Base-by-base conservation (phyloP, 1,284 basidiomycete species). In the Exobasidium rhododendri region DNA sequence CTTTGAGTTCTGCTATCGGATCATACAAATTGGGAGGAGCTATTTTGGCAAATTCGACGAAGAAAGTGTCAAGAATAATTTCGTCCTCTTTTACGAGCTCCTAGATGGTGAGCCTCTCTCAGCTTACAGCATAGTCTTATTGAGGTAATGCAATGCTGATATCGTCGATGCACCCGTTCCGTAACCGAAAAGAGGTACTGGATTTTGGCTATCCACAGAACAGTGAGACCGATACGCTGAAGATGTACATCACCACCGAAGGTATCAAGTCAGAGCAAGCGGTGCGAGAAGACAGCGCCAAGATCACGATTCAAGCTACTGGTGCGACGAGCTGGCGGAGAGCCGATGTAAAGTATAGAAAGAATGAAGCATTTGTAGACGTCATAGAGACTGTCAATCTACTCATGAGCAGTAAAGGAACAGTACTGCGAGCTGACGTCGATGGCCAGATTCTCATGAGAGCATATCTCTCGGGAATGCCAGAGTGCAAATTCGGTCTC, bases 131-230 rank as follows among this genome's bases (percentile, higher is more conserved):
- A 22, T 29, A 2, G 31, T 24, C 3, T 7, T n/a, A 11, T 7
- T 22, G 5, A 2, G n/a, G n/a, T n/a, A n/a, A n/a, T 22, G 45
- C 44, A n/a, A 20, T 45, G n/a, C n/a, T n/a, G n/a, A n/a, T n/a
- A n/a, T n/a, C n/a, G n/a, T n/a, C n/a, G n/a, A n/a, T n/a, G n/a
- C n/a, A n/a, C n/a, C n/a, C n/a, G n/a, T n/a, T n/a, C n/a, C n/a
- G n/a, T n/a, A n/a, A n/a, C n/a, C n/a, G n/a, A n/a, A 0, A 80
- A 96, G 94, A 99, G 82, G 96, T 97, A 79, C 88, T 92, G 77
- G 94, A 99, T 82, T 98, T 97, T 82, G 94, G 96, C 45, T 98
- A 94, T 82, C 94, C 94, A n/a, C 96, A 98, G 81, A 98, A 97
- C 80, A 94, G 92, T 68, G 94, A 99, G 81, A 92, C 90, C 51